Percentiles rank a stretch among this genome's conserved stretches.
phyloP scores from a whole-genome alignment of 345 rosid species.

The Populus alba region DNA sequence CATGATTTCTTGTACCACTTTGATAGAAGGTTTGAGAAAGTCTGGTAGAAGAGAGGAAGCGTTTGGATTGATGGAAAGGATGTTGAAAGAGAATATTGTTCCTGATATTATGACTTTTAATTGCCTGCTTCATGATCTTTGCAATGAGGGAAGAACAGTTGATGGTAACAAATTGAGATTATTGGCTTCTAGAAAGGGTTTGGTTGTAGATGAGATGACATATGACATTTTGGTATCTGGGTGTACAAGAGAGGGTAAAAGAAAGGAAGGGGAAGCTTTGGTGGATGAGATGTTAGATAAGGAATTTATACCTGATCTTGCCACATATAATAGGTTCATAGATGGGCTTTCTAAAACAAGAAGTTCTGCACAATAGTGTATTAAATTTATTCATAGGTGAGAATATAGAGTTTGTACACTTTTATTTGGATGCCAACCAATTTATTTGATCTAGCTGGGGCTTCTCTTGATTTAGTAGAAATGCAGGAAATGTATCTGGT shows the following conservation, averaged over 20 bases:
- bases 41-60: conserved; percentile 49
- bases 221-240: conserved; percentile 63
- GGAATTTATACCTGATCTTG: conserved; percentile 66
- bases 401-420: background rate
- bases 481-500: background rate
- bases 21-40: conserved; percentile 76
- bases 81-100: conserved; percentile 52
- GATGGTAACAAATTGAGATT: conserved; percentile 65
- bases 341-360: conserved; percentile 39
- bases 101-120: conserved; percentile 79
- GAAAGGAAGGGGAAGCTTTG: conserved; percentile 58
- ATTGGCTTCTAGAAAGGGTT: conserved; percentile 60
- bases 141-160: conserved; percentile 45
- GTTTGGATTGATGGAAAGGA: conserved; percentile 52
- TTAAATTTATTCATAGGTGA: background rate
- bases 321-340: conserved; percentile 66
- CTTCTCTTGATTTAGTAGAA: background rate
- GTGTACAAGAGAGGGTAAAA: conserved; percentile 48
- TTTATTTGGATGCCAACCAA: background rate
- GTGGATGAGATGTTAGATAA: conserved; percentile 85
- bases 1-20: conserved; percentile 66
- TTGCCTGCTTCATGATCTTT: conserved; percentile 69
- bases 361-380: conserved; percentile 9
- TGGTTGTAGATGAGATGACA: conserved; percentile 51
- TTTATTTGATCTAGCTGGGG: background rate